phyloP scores from a whole-genome alignment of 768 basidiomycete genomes.

The Chiua virens region DNA sequence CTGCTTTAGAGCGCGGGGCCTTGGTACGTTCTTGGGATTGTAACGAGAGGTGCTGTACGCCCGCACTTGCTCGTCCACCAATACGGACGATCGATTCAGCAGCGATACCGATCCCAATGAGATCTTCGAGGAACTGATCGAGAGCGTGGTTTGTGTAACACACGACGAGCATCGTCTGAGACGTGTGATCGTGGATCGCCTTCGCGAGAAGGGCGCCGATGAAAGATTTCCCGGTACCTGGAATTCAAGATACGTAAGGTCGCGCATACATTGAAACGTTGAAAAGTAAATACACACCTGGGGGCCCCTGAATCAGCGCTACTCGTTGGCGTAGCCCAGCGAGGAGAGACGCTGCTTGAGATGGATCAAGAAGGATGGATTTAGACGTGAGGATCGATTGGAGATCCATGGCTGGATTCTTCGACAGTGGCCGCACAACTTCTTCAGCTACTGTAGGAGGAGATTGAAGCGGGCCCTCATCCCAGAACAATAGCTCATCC shows the following conservation, averaged over 20 bases:
- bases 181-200: conserved; percentile 48
- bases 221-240: conserved; percentile 76
- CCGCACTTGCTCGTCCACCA: conserved; percentile 51
- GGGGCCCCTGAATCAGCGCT: conserved; percentile 70
- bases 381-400: conserved; percentile 35
- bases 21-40: conserved; percentile 36
- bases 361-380: conserved; percentile 48
- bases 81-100: conserved; percentile 51
- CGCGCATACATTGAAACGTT: not conserved
- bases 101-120: conserved; percentile 61
- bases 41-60: conserved; percentile 49
- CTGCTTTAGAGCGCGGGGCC: conserved; percentile 27
- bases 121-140: conserved; percentile 65
- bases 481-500: conserved; percentile 58
- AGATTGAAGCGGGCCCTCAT: conserved; percentile 21
- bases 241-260: not conserved
- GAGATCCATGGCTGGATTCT: conserved; percentile 41
- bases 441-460: conserved; percentile 5
- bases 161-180: conserved; percentile 59
- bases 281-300: conserved; percentile 43
- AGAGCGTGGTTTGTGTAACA: conserved; percentile 78
- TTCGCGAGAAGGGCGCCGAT: conserved; percentile 69
- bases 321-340: conserved; percentile 55
- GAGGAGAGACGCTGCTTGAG: conserved; percentile 49
- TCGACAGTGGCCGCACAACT: conserved; percentile 30